These are phyloP conservation scores for Graphilbum sp. DNA, from an alignment of 2,329 filamentous ascomycete genomes.

Conservation along the genomic window DNA sequence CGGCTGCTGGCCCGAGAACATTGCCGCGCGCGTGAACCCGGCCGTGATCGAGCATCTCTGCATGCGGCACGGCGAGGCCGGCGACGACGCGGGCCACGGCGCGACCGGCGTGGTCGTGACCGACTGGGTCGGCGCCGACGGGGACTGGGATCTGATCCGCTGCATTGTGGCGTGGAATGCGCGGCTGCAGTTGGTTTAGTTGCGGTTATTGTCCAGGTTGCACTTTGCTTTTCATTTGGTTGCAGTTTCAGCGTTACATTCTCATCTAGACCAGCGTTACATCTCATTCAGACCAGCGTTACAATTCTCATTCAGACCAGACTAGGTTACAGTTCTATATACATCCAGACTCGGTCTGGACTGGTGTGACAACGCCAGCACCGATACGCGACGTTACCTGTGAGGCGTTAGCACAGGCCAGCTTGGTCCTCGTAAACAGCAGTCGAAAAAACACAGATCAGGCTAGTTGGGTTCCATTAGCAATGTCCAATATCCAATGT, in stretches of 20 bases:
- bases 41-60: slow-evolving; percentile 49
- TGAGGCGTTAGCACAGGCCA: background rate
- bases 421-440: background rate
- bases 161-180: slow-evolving; percentile 88
- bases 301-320: too few relatives aligned
- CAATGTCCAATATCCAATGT: too few relatives aligned
- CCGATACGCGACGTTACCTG: too few relatives aligned
- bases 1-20: slow-evolving; percentile 82
- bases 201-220: too few relatives aligned
- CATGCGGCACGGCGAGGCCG: slow-evolving; percentile 33
- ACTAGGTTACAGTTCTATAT: too few relatives aligned
- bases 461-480: slow-evolving; percentile 10
- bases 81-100: slow-evolving; percentile 47
- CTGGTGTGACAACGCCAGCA: too few relatives aligned
- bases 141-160: slow-evolving; percentile 79
- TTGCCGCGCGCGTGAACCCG: slow-evolving; percentile 78
- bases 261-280: too few relatives aligned
- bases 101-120: slow-evolving; percentile 78
- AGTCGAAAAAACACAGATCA: slow-evolving; percentile 6
- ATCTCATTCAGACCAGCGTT: too few relatives aligned
- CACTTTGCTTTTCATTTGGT: background rate
- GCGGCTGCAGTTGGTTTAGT: slow-evolving; percentile 34
- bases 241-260: background rate
- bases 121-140: slow-evolving; percentile 78
- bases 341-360: too few relatives aligned